phyloP scores from a whole-genome alignment of 495 filamentous ascomycete species.

The Tuber umbilicatum region DNA sequence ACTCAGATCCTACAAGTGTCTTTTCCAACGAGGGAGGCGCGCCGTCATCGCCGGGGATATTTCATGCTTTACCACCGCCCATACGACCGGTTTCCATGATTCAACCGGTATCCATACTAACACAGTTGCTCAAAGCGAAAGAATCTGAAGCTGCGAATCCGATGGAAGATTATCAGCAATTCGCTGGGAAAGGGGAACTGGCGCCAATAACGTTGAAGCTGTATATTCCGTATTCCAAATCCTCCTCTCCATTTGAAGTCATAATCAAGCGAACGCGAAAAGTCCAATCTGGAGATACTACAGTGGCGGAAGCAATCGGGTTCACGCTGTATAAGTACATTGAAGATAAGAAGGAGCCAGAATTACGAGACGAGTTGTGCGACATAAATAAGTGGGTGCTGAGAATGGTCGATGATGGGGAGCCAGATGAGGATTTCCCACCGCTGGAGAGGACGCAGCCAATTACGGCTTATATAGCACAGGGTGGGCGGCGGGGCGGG shows the following conservation, averaged over 20 bases:
- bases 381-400: slow-evolving; percentile 88
- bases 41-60: slow-evolving; percentile 51
- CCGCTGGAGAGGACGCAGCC: slow-evolving; percentile 68
- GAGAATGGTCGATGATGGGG: slow-evolving; percentile 87
- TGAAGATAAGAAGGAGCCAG: slow-evolving; percentile 67
- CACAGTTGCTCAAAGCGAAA: slow-evolving; percentile 64
- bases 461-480: slow-evolving; percentile 78
- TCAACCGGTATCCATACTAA: slow-evolving; percentile 53
- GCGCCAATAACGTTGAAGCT: slow-evolving; percentile 77
- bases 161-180: slow-evolving; percentile 71
- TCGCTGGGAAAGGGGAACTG: slow-evolving; percentile 73
- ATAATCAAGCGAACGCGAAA: slow-evolving; percentile 66
- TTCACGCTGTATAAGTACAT: slow-evolving; percentile 76
- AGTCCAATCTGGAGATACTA: slow-evolving; percentile 59
- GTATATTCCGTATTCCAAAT: slow-evolving; percentile 70
- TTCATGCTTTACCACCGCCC: slow-evolving; percentile 72
- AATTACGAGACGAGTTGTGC: slow-evolving; percentile 59
- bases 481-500: slow-evolving; percentile 54
- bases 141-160: slow-evolving; percentile 70
- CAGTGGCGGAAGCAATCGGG: slow-evolving; percentile 85
- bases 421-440: slow-evolving; percentile 91
- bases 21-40: slow-evolving; percentile 39
- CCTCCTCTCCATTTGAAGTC: slow-evolving; percentile 54
- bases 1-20: slow-evolving; percentile 44
- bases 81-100: slow-evolving; percentile 70